phyloP scores from a whole-genome alignment of 1,284 basidiomycete species.

The Malassezia sympodialis region DNA sequence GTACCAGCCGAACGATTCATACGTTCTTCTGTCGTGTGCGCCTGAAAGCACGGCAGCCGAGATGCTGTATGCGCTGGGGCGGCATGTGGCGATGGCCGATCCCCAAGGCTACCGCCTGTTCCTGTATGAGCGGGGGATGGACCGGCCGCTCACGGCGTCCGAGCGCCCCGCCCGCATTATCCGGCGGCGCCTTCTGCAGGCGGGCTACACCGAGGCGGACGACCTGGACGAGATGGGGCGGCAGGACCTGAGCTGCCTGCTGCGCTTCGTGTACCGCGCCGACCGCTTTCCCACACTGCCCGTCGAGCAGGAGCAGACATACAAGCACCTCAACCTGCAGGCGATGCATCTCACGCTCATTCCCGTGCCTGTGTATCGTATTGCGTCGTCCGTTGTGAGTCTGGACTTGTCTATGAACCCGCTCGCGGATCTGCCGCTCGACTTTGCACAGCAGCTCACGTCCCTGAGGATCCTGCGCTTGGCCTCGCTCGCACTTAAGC shows the following conservation, averaged over 20 bases:
- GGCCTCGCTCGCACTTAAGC: slow-evolving; percentile 89
- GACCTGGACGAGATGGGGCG: slow-evolving; percentile 68
- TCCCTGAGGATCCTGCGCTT: slow-evolving; percentile 74
- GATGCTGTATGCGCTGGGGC: slow-evolving; percentile 46
- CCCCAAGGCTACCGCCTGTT: slow-evolving; percentile 39
- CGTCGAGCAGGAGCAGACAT: slow-evolving; percentile 49
- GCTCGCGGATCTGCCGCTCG: slow-evolving; percentile 87
- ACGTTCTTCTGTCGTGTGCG: slow-evolving; percentile 61
- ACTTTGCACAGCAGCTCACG: slow-evolving; percentile 85
- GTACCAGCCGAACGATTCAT: slow-evolving; percentile 65
- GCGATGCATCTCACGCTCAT: slow-evolving; percentile 76
- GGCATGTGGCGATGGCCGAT: slow-evolving; percentile 16
- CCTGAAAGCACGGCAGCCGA: slow-evolving; percentile 63
- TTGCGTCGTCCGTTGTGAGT: slow-evolving; percentile 73
- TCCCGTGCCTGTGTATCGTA: slow-evolving; percentile 75
- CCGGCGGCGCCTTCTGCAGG: slow-evolving; percentile 71
- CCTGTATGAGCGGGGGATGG: slow-evolving; percentile 43
- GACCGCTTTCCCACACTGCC: slow-evolving; percentile 55
- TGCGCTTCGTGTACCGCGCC: slow-evolving; percentile 67
- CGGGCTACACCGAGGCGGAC: slow-evolving; percentile 76
- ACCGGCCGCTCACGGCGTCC: slow-evolving; percentile 52
- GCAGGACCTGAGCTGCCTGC: slow-evolving; percentile 72
- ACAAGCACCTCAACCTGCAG: slow-evolving; percentile 74
- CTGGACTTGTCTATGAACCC: slow-evolving; percentile 89
- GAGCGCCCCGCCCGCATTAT: slow-evolving; percentile 81